Base-by-base conservation (phyloP, 1,284 basidiomycete species). In the Caloboletus firmus region DNA sequence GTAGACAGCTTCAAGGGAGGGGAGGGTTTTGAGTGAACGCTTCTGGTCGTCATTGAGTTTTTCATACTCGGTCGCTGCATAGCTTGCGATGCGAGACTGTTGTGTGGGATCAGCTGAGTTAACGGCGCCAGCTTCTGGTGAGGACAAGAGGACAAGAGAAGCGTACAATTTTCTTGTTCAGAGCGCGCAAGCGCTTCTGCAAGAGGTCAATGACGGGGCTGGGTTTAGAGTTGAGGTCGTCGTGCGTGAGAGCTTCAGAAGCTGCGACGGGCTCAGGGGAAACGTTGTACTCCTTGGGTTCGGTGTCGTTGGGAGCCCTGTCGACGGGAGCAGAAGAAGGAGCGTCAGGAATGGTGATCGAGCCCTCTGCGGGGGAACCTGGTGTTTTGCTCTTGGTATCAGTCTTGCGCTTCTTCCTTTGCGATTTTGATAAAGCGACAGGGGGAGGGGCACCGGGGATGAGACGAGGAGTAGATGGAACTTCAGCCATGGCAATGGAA, bases 41-140 rank as follows among this genome's bases (percentile, higher is more conserved):
- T 79, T 86, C 73, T 95, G 93, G 71, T 95, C 93, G 26, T 91
- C 89, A 62, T 95, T 91, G 50, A 95, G 79, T 60, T 86, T 85
- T 44, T 83, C 83, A 2, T 76, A 68, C n/a, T 84, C 80, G 30
- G 81, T 85, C 11, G 79, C 66, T 31, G 83, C 80, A 69, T 94
- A 93, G 13, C 75, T 72, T 47, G 84, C 77, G 75, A 91, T 83
- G 56, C 92, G 84, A 60, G 78, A 78, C 92, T 94, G 64, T 34
- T 47, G 54, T 47, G 54, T 24, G 54, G 49, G 58, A 1, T 52
- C 31, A 42, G 42, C 10, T 49, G 28, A 28, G 50, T 62, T 31
- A 64, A 52, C 41, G 31, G 45, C 36, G 47, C 41, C 35, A 57
- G 51, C 15, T 9, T 47, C 42, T 24, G 4, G 54, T 24, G 32